Conservation (phyloP, 139 green algal genomes). For the Chlorokybus atmophyticus region DNA sequence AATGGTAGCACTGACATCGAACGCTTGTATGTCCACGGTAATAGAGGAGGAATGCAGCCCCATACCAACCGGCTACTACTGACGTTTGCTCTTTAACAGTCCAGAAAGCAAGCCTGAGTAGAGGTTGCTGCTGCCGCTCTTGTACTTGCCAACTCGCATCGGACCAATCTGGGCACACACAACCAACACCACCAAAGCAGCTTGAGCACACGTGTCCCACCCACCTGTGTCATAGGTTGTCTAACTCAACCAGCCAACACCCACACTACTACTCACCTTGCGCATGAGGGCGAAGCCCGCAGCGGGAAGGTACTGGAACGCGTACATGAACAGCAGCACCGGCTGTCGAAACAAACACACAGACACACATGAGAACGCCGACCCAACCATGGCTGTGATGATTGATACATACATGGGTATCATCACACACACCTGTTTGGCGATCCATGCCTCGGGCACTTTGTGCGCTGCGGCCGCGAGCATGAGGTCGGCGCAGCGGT, state of each 20-base stretch:
- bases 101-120: too few species aligned
- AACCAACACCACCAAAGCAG: not conserved
- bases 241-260: not conserved
- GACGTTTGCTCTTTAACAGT: too few species aligned
- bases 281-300: conserved; percentile 6
- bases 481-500: conserved; percentile 14
- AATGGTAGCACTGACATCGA: too few species aligned
- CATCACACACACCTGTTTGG: conserved; percentile 5
- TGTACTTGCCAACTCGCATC: too few species aligned
- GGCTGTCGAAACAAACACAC: conserved; percentile 4
- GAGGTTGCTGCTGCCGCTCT: too few species aligned
- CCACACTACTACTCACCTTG: conserved; percentile 3
- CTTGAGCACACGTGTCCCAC: not conserved
- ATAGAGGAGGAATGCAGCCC: too few species aligned
- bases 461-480: not conserved
- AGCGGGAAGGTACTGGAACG: conserved; percentile 5
- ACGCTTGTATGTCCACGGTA: too few species aligned
- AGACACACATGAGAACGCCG: too few species aligned
- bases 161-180: conserved; percentile 5
- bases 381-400: too few species aligned
- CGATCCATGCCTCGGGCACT: conserved; percentile 9
- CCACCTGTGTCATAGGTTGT: too few species aligned
- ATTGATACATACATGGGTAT: too few species aligned
- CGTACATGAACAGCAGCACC: conserved; percentile 15
- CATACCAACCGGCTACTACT: too few species aligned